Evolutionary conservation across 305 asterid species (phyloP).

Genomic region (Solanum hybrid): DNA sequence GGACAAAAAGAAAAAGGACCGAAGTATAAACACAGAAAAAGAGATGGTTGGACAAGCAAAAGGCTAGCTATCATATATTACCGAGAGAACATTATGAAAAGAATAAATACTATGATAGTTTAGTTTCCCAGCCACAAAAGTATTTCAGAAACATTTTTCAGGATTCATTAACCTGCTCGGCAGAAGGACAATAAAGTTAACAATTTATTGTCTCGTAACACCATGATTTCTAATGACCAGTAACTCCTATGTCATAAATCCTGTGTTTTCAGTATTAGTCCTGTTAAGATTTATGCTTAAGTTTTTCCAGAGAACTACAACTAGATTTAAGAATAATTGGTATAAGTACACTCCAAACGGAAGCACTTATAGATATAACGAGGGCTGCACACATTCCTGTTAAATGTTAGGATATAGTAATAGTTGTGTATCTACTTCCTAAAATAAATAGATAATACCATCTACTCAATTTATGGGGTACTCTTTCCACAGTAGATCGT

Average conservation of each 20-base stretch:
- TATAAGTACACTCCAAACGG: neutral
- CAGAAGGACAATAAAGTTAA: neutral
- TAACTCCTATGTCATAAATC: neutral
- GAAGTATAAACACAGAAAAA: neutral
- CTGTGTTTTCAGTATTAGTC: neutral
- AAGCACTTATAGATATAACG: neutral
- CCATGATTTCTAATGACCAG: neutral
- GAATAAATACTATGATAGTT: neutral
- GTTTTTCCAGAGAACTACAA: neutral
- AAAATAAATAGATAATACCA: neutral
- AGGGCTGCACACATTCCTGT: neutral
- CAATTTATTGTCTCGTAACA: neutral
- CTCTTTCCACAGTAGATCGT: neutral
- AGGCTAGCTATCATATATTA: neutral
- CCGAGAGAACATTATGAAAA: neutral
- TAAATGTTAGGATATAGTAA: neutral
- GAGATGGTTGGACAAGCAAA: neutral
- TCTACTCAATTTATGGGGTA: neutral
- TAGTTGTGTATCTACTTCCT: neutral
- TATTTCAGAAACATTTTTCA: neutral
- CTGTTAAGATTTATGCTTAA: neutral
- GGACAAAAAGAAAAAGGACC: neutral
- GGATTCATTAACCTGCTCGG: neutral
- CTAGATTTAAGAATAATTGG: neutral
- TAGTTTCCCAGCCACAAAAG: neutral